Base-by-base conservation (phyloP, 148 eudicot genomes). In the Linanthus parryae region DNA sequence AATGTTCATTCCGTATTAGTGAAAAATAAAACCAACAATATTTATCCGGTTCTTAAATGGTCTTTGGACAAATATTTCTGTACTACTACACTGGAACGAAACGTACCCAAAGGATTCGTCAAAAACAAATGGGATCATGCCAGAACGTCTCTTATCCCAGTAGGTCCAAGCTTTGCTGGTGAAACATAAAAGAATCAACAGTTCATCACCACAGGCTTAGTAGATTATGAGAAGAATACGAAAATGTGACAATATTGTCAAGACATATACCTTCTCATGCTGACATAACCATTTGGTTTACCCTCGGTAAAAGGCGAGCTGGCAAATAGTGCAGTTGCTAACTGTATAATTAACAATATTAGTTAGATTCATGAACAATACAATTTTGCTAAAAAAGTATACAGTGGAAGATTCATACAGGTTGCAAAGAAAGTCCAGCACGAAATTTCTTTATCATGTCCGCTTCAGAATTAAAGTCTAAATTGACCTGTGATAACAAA, bases 261-360 rank as follows among this genome's bases (percentile, higher is more conserved):
- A 40, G n/a, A n/a, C n/a, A n/a, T 48, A 34, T 53, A 74, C 99
- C 96, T 88, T 74, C 99, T 79, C 99, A 72, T 88, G 70, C 99
- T 84, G 56, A 94, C 84, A 72, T 75, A 94, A 62, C 88, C 99
- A 73, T 88, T 94, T 17, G 92, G 96, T 67, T 78, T 94, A 58
- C 92, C 99, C 74, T 94, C 99, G 33, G 70, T 88, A 66, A 94
- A 94, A 66, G 99, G 99, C 21, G 99, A 94, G 78, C 88, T 94
- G 15, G 99, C 95, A 80, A 94, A 94, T 46, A 94, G 69, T 10
- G 99, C 88, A 17, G 99, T 92, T 34, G 99, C 96, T 54, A 94
- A 74, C 99, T 88, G 88, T 68, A 56, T 64, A 51, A 74, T 48
- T 46, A 35, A 48, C 30, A 21, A 18, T 30, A 57, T 40, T 24